A percentile compares a stretch with the other conserved stretches of the same genome.
These are phyloP conservation scores for Colletotrichum sp. DNA, from an alignment of 2,329 filamentous ascomycete species.

Conservation along the genomic window DNA sequence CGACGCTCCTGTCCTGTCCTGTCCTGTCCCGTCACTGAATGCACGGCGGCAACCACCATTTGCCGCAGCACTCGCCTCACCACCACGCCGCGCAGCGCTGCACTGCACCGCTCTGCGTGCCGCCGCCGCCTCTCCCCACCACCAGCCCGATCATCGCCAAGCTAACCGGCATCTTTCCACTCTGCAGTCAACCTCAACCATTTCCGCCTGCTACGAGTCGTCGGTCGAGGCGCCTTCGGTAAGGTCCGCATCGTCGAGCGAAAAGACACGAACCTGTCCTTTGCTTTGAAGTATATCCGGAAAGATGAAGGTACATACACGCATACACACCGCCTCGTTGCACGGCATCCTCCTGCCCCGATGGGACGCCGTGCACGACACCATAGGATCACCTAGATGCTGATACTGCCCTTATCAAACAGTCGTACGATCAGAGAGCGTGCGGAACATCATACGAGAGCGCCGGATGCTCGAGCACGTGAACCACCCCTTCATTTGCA, in stretches of 20 bases:
- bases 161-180: slow-evolving; percentile 3
- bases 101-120: not conserved
- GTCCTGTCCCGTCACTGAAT: not conserved
- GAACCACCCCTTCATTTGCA: slow-evolving; percentile 97
- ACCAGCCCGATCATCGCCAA: slow-evolving; percentile 2
- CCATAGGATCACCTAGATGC: not conserved
- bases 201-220: slow-evolving; percentile 92
- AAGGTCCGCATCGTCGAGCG: slow-evolving; percentile 98
- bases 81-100: not conserved
- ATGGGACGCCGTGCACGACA: not conserved
- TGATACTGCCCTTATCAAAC: slow-evolving; percentile 18
- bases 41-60: not conserved
- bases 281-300: slow-evolving; percentile 96
- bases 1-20: not conserved
- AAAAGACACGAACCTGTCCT: slow-evolving; percentile 92
- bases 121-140: not conserved
- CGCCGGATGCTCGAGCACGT: slow-evolving; percentile 97
- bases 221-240: slow-evolving; percentile 96
- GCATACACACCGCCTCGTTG: not conserved
- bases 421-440: slow-evolving; percentile 98
- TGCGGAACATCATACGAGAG: slow-evolving; percentile 97
- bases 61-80: not conserved
- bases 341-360: not conserved
- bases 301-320: slow-evolving; percentile 87
- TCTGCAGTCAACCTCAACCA: slow-evolving; percentile 90